Evolutionary conservation across 1,284 basidiomycete genomes (phyloP), one percentile per base, ranked within the genome.

Genomic region (Ceratobasidium sp.): DNA sequence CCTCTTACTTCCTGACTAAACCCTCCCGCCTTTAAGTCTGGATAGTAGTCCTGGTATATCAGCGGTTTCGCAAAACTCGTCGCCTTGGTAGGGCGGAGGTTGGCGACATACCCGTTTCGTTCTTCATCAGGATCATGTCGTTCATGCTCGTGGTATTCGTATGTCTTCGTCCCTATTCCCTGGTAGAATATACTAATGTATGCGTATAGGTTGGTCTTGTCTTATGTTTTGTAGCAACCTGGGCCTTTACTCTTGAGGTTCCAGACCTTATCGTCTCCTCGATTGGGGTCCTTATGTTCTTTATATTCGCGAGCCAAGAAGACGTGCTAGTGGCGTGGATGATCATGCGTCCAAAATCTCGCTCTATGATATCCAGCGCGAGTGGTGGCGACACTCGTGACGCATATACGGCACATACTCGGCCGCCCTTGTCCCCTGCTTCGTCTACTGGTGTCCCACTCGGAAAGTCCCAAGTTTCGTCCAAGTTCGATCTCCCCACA

Each of bases 301-400:
- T 73, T 15, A 73, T 73, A 46, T 73, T 73, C 39, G 55, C 56
- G 7, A 73, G 70, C 56, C 70, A 73, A 40, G 40, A 61, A 42
- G 70, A 73, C 23, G 70, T 73, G 4, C 56, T 73, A 5, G 44
- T 63, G 12, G 70, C 44, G 56, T 73, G 70, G 70, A 13, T 23
- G 26, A 60, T 66, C 13, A 18, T 66, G 40, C 63, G 63, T 26
- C 63, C 63, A 5, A 66, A 46, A n/a, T 3, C 63, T 7, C 63
- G 63, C 7, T 66, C 23, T 33, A 46, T 18, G 5, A n/a, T 15
- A 9, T 66, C 63, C 26, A 33, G 5, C 7, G 20, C 55, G 9
- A 56, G 55, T 23, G 55, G 55, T 9, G 15, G 13, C 18, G 67
- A 69, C 15, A 28, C n/a, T 1, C 46, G 23, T 1, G 67, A 69